phyloP scores from a whole-genome alignment of 306 rosid species.

The Cicer cuneatum region DNA sequence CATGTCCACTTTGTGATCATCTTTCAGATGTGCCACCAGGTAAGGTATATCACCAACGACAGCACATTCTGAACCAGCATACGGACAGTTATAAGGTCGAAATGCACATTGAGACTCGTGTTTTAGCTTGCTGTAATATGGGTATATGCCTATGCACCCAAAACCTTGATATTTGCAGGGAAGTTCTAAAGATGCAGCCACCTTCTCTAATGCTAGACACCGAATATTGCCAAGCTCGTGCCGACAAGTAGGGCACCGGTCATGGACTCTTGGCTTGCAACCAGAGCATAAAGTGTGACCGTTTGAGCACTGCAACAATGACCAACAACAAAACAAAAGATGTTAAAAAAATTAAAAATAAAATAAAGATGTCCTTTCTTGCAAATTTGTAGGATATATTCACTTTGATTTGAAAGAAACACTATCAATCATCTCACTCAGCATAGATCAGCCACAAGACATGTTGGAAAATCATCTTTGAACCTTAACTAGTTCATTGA shows the following conservation, averaged over 20 bases:
- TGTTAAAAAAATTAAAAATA: neutral
- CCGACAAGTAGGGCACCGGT: slow-evolving; percentile 92
- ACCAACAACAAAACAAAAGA: slow-evolving; percentile 11
- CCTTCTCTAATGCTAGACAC: slow-evolving; percentile 91
- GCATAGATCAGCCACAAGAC: slow-evolving; percentile 7
- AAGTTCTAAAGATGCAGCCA: slow-evolving; percentile 92
- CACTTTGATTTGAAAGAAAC: neutral
- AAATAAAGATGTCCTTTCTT: neutral
- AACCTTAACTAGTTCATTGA: neutral
- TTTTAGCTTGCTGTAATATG: slow-evolving; percentile 90
- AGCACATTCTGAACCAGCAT: slow-evolving; percentile 88
- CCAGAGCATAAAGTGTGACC: slow-evolving; percentile 93
- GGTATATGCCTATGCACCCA: slow-evolving; percentile 84
- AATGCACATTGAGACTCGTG: slow-evolving; percentile 81
- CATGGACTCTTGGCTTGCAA: slow-evolving; percentile 90
- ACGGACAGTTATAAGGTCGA: slow-evolving; percentile 88
- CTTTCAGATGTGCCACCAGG: slow-evolving; percentile 81
- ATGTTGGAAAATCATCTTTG: neutral
- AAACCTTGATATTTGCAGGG: slow-evolving; percentile 85
- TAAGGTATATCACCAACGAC: slow-evolving; percentile 75
- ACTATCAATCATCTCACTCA: slow-evolving; percentile 9
- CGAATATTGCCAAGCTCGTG: slow-evolving; percentile 95
- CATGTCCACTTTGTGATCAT: slow-evolving; percentile 98
- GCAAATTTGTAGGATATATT: neutral
- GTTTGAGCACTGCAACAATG: slow-evolving; percentile 77